phyloP scores from a whole-genome alignment of 2,329 filamentous ascomycete species.

The Apiospora koreana region DNA sequence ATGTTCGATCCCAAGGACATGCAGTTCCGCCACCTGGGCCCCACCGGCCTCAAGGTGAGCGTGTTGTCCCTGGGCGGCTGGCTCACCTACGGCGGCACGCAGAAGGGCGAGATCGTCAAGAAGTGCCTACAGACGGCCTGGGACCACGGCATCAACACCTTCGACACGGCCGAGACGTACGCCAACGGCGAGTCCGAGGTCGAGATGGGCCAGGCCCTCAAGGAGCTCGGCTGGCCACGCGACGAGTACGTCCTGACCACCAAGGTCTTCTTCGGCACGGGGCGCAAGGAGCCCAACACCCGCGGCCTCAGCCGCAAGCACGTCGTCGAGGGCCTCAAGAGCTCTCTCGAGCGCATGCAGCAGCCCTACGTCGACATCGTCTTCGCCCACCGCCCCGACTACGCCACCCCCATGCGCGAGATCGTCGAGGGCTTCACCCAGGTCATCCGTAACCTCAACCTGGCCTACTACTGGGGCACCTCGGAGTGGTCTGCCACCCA shows the following conservation, averaged over 20 bases:
- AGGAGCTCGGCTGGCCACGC: slow-evolving; percentile 42
- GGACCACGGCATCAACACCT: slow-evolving; percentile 55
- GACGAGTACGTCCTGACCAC: slow-evolving; percentile 56
- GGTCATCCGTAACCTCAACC: slow-evolving; percentile 53
- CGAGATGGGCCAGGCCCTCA: slow-evolving; percentile 48
- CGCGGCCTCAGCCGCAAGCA: slow-evolving; percentile 52
- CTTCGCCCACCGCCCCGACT: slow-evolving; percentile 62
- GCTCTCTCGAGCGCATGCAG: slow-evolving; percentile 58
- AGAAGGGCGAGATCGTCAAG: slow-evolving; percentile 39
- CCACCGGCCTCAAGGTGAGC: slow-evolving; percentile 44
- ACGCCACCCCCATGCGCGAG: slow-evolving; percentile 61
- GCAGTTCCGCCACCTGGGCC: slow-evolving; percentile 44
- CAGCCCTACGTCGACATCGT: slow-evolving; percentile 68
- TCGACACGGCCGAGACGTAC: slow-evolving; percentile 54
- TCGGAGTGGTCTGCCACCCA: slow-evolving; percentile 61
- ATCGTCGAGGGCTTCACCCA: slow-evolving; percentile 56
- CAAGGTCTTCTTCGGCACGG: slow-evolving; percentile 53
- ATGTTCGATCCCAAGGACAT: slow-evolving; percentile 35
- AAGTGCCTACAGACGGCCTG: slow-evolving; percentile 50
- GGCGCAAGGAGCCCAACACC: slow-evolving; percentile 59
- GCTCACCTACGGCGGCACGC: slow-evolving; percentile 32
- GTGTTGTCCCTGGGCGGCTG: slow-evolving; percentile 41
- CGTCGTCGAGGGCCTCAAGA: slow-evolving; percentile 58
- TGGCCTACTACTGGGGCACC: slow-evolving; percentile 66
- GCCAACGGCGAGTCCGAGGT: slow-evolving; percentile 49